Evolutionary conservation across 345 rosid genomes (phyloP).

Genomic region (Microthlaspi erraticum): DNA sequence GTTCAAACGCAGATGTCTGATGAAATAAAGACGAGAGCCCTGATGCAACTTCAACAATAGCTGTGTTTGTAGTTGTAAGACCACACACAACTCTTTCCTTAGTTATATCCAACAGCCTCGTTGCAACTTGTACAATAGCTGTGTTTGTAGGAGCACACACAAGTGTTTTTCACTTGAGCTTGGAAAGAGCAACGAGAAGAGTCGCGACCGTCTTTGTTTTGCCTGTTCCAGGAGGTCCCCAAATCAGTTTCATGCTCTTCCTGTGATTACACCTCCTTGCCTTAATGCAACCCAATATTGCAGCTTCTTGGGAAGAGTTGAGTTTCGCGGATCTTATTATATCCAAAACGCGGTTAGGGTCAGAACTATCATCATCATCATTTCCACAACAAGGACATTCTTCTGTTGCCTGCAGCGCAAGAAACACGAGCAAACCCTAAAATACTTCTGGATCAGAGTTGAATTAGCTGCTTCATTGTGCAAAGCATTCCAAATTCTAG

Average conservation of each 20-base stretch:
- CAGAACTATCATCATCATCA: background rate
- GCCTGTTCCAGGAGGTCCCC: slow-evolving; percentile 61
- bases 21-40: slow-evolving; percentile 27
- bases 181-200: slow-evolving; percentile 40
- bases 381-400: slow-evolving; percentile 18
- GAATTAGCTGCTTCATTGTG: slow-evolving; percentile 21
- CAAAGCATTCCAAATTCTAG: slow-evolving; percentile 50
- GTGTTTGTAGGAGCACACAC: slow-evolving; percentile 56
- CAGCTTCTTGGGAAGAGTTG: slow-evolving; percentile 48
- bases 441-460: slow-evolving; percentile 29
- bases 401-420: slow-evolving; percentile 24
- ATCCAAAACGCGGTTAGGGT: slow-evolving; percentile 25
- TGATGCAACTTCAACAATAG: slow-evolving; percentile 43
- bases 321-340: slow-evolving; percentile 40
- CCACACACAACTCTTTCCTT: slow-evolving; percentile 43
- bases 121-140: slow-evolving; percentile 42
- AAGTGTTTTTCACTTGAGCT: slow-evolving; percentile 43
- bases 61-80: slow-evolving; percentile 55
- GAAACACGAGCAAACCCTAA: background rate
- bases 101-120: slow-evolving; percentile 32
- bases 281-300: slow-evolving; percentile 34
- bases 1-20: background rate
- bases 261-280: slow-evolving; percentile 30
- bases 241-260: slow-evolving; percentile 42
- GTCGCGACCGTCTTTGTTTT: slow-evolving; percentile 48